Evolutionary conservation across 2,329 filamentous ascomycete species (phyloP).

Genomic region (Chrysoporthe cubensis): DNA sequence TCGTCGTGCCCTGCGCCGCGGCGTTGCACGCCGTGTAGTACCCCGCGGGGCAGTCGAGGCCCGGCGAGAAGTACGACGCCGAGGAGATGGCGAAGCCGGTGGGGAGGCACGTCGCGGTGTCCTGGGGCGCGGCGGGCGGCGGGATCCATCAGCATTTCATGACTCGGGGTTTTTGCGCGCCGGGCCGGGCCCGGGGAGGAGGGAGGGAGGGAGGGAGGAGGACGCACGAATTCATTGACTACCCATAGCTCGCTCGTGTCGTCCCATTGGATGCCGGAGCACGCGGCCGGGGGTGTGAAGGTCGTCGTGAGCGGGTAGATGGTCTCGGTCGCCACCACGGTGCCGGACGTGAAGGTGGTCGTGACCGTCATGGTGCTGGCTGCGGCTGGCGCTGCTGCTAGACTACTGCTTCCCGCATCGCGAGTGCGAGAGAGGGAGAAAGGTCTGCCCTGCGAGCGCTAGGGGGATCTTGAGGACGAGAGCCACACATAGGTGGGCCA

Average conservation of each 20-base stretch:
- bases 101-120: constrained; percentile 6
- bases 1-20: not conserved
- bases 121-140: not conserved
- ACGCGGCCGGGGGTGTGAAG: constrained; percentile 3
- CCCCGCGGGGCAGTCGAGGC: constrained; percentile 3
- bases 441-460: not conserved
- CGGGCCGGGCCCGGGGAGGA: not conserved
- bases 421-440: not conserved
- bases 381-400: not conserved
- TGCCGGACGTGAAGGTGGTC: constrained; percentile 6
- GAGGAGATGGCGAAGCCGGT: constrained; percentile 1
- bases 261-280: constrained; percentile 2
- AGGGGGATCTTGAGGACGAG: not conserved
- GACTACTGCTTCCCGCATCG: not conserved
- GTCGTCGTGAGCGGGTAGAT: constrained; percentile 6
- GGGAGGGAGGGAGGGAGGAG: not conserved
- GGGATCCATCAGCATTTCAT: too few species aligned
- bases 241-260: not conserved
- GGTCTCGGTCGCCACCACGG: constrained; percentile 9
- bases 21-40: constrained; percentile 5
- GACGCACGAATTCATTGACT: constrained; percentile 4
- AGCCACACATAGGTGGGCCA: not conserved
- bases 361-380: not conserved
- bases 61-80: constrained; percentile 11
- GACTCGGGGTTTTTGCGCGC: not conserved